Base-by-base conservation (phyloP, 75 land plant species). In the Selaginella tamariscina region DNA sequence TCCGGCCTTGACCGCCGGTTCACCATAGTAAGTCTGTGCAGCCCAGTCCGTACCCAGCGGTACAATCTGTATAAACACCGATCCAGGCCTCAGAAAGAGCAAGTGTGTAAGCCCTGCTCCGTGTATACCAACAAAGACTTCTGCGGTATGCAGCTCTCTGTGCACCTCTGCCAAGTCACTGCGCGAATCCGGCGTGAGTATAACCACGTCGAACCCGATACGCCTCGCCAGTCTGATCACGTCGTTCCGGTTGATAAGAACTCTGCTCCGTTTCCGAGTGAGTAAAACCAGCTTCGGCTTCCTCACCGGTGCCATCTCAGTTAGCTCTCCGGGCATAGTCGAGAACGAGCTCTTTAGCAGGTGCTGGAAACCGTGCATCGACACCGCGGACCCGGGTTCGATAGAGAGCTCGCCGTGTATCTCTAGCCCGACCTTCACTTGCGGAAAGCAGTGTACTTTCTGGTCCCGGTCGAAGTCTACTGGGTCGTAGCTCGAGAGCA, bases 11-110 rank as follows among this genome's bases (percentile, higher is more conserved):
- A 59, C 23, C n/a, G 62, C 62, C 23, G 62, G 62, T n/a, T 59
- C 18, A 9, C 62, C 62, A 59, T 59, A 59, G 62, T 59, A 59
- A 26, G 62, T 59, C 62, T 21, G 26, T 5, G 62, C 62, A 23
- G 62, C 62, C 62, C 62, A 59, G 2, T 59, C 62, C 26, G 62
- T 59, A 2, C 62, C 62, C 21, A 59, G 62, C 8, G 62, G 62
- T 9, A 59, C 26, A 23, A 59, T 59, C 26, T 59, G 62, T 2
- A 59, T 27, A n/a, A 59, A 26, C 5, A 26, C 26, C 21, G 62
- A 59, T 9, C 8, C 26, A 5, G 62, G 62, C 21, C 26, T 21
- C 62, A 59, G 8, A 26, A 59, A 59, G 18, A 59, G 62, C 18
- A 59, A 59, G 26, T 59, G 62, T 5, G 62, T 59, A 21, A 59